A percentile compares a stretch with the other conserved stretches of the same genome.
phyloP scores from a whole-genome alignment of 83 land plant species.

The Thuja plicata region DNA sequence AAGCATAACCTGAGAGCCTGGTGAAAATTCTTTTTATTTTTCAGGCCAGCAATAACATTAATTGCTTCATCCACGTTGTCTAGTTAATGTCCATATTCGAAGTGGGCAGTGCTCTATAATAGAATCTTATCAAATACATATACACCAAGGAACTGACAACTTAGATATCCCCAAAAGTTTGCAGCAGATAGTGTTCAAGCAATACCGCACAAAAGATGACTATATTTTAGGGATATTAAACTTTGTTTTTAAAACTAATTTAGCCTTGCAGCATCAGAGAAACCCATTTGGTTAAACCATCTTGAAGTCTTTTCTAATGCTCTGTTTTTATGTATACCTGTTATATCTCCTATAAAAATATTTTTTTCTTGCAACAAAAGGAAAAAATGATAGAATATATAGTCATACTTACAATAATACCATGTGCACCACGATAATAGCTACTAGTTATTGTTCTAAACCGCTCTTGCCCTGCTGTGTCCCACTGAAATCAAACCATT shows the following conservation, averaged over 20 bases:
- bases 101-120: neutral
- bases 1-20: neutral
- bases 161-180: neutral
- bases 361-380: neutral
- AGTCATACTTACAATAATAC: slow-evolving; percentile 54
- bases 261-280: neutral
- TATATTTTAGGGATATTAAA: neutral
- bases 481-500: slow-evolving; percentile 56
- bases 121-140: neutral
- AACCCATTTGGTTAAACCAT: neutral
- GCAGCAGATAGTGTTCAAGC: neutral
- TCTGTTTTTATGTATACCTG: neutral
- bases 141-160: neutral
- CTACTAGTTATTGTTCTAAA: slow-evolving; percentile 82
- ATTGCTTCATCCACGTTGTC: neutral
- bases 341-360: neutral
- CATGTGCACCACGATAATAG: slow-evolving; percentile 87
- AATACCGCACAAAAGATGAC: neutral
- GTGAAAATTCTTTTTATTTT: neutral
- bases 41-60: neutral
- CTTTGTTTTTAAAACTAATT: neutral
- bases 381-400: neutral
- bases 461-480: slow-evolving; percentile 85
- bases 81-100: neutral
- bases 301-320: neutral